Evolutionary conservation across 352 stramenopile species (phyloP), one percentile per base, ranked within the genome.

Genomic region (Phytophthora europaea): DNA sequence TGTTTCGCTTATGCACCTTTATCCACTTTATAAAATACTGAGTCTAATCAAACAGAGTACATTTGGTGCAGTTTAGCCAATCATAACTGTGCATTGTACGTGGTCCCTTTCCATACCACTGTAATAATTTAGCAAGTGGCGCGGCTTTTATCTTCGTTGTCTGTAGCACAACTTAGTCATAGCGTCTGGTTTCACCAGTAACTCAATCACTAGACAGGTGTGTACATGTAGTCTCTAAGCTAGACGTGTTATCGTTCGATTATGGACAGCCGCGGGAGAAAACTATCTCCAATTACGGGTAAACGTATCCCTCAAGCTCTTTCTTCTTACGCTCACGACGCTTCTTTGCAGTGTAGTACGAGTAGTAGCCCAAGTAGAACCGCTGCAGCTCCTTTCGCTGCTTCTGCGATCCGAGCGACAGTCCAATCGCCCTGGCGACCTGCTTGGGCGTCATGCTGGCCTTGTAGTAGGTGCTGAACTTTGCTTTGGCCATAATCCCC

Each of bases 351-450:
- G 43, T 51, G 47, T 73, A 73, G 66, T 34, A 73, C 38, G 66
- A 73, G 10, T 53, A 53, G 66, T 73, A 68, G 45, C 66, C 66
- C 12, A 61, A 28, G 51, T 73, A 73, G 16, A 68, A n/a, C 13
- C 38, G 66, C 50, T 61, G 52, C n/a, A 73, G 66, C 13, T 61
- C 23, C 13, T 26, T 43, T 36, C 9, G 50, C 22, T 3, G n/a
- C 40, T 57, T 23, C 55, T 4, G 26, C 52, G 51, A 62, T 6
- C 20, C 38, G 12, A 4, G 4, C n/a, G 59, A 33, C 1, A 63
- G 4, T 9, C 50, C 58, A 16, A 73, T 40, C 15, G 61, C n/a
- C 38, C 23, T 26, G 28, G 60, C 59, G 9, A 61, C 48, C n/a
- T 73, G 38, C 36, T 18, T 28, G 0, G 66, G 66, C 4, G 50